These are phyloP conservation scores for Sphenostylis stenocarpa DNA, from an alignment of 306 rosid genomes.

Conservation along the genomic window DNA sequence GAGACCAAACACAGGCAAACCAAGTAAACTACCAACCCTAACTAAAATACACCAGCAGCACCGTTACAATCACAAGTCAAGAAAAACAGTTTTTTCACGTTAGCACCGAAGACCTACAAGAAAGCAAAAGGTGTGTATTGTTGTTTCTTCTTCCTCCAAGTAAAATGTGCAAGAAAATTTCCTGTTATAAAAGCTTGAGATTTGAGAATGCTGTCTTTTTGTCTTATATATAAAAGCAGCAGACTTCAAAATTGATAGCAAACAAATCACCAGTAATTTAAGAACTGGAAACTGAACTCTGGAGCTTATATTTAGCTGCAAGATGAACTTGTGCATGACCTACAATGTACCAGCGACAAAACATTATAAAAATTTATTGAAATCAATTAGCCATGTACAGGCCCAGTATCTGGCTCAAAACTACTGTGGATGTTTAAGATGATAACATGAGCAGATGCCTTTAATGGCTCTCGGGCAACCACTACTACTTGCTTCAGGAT, in stretches of 20 bases:
- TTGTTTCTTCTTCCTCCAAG: too few species aligned
- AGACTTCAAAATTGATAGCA: neutral
- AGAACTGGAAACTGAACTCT: neutral
- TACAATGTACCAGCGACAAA: neutral
- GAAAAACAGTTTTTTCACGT: too few species aligned
- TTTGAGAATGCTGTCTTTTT: neutral
- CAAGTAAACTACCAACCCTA: too few species aligned
- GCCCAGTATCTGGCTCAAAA: neutral
- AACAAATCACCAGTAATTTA: neutral
- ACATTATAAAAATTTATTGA: neutral
- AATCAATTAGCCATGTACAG: neutral
- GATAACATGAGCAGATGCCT: neutral
- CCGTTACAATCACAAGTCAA: too few species aligned
- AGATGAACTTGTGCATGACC: neutral
- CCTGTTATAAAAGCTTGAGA: neutral
- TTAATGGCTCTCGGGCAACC: neutral
- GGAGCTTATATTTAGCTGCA: neutral
- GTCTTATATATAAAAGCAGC: neutral
- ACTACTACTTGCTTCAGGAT: neutral
- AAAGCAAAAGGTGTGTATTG: too few species aligned
- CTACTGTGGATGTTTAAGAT: neutral
- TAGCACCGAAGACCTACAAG: too few species aligned
- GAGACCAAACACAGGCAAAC: too few species aligned
- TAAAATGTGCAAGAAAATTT: too few species aligned
- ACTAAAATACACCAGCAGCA: too few species aligned